Percentiles rank a stretch among this genome's conserved stretches.
These are phyloP conservation scores for Fragaria nilgerrensis DNA, from an alignment of 306 rosid genomes.

Conservation along the genomic window DNA sequence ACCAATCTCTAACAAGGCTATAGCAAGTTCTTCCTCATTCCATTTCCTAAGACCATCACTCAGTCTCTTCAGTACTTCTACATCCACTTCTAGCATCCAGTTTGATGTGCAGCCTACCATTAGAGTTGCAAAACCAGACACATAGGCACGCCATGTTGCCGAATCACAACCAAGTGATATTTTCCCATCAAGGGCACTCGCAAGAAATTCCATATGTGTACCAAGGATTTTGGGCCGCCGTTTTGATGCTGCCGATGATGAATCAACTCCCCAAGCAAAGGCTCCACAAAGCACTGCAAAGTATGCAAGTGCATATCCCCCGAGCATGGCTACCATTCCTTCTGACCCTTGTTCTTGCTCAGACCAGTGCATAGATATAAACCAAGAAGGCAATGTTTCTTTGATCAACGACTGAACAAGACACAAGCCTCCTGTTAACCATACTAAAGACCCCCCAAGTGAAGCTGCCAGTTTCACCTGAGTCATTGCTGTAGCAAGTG, in stretches of 20 bases:
- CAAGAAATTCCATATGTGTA: conserved; percentile 86
- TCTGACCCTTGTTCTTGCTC: conserved; percentile 53
- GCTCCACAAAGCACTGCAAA: conserved; percentile 78
- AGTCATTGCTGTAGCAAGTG: conserved; percentile 71
- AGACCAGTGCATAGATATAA: conserved; percentile 69
- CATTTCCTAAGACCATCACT: conserved; percentile 77
- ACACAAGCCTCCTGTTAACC: conserved; percentile 77
- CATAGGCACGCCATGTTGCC: conserved; percentile 89
- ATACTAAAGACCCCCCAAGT: conserved; percentile 82
- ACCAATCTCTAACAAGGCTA: conserved; percentile 68
- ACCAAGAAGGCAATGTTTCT: conserved; percentile 94
- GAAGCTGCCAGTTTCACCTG: conserved; percentile 86
- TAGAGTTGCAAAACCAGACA: conserved; percentile 73
- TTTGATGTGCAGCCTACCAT: conserved; percentile 78
- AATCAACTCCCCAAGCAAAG: conserved; percentile 92
- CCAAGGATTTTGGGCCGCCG: conserved; percentile 76
- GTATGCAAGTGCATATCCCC: conserved; percentile 87
- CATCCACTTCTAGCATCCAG: conserved; percentile 89
- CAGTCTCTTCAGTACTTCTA: conserved; percentile 68
- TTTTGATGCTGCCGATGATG: conserved; percentile 73
- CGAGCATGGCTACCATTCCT: conserved; percentile 81
- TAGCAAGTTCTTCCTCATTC: conserved; percentile 86
- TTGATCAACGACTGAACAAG: conserved; percentile 76
- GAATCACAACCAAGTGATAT: conserved; percentile 86
- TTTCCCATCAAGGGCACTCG: conserved; percentile 89